phyloP scores from a whole-genome alignment of 306 rosid genomes.

The Carpinus fangiana region DNA sequence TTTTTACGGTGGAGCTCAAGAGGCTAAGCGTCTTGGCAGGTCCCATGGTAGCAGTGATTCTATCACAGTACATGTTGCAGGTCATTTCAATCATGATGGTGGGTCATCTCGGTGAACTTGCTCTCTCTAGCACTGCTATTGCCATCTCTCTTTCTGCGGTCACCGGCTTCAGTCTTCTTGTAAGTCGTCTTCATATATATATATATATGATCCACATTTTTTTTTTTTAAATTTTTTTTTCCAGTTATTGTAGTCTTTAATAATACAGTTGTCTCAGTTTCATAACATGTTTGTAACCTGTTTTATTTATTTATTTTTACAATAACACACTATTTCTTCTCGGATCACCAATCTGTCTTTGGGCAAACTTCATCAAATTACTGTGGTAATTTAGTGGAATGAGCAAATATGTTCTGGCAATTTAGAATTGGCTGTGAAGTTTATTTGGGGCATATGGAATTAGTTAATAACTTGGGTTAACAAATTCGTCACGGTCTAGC shows the following conservation, averaged over 20 bases:
- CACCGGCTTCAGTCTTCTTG: constrained; percentile 61
- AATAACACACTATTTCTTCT: too few relatives aligned
- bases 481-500: too few relatives aligned
- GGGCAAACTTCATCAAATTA: too few relatives aligned
- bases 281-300: neutral
- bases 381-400: too few relatives aligned
- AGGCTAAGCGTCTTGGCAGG: constrained; percentile 45
- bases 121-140: constrained; percentile 52
- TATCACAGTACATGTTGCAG: constrained; percentile 50
- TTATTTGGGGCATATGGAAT: too few relatives aligned
- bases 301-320: neutral
- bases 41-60: constrained; percentile 48
- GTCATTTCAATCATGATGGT: constrained; percentile 54
- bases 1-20: constrained; percentile 42
- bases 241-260: too few relatives aligned
- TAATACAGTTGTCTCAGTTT: neutral
- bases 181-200: constrained; percentile 7
- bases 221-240: neutral
- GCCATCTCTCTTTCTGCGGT: constrained; percentile 47
- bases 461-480: too few relatives aligned
- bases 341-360: too few relatives aligned
- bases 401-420: too few relatives aligned
- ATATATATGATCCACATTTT: neutral
- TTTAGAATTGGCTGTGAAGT: too few relatives aligned
- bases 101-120: constrained; percentile 56